Evolutionary conservation across 257 asterid genomes (phyloP), one percentile per base, ranked within the genome.

Genomic region (Penstemon davidsonii): DNA sequence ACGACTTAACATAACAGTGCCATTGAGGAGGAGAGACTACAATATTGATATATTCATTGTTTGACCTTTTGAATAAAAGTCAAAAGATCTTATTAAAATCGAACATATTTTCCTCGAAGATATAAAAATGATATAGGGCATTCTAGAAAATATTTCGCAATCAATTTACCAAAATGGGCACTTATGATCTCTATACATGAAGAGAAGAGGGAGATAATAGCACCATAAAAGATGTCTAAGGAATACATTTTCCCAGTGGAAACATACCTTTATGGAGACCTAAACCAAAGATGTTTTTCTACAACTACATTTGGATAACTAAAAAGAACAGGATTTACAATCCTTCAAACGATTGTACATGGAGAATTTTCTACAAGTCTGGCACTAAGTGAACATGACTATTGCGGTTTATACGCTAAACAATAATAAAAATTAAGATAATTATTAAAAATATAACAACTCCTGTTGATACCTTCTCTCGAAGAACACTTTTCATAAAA

Each of bases 401-500:
- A 25, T 25, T 25, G 33, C 33, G 33, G 33, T 25, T 25, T 25
- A 25, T 25, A 25, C 1, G 33, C 33, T 25, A 25, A 25, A 25
- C 2, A 1, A 25, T 25, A 25, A 25, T 25, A 25, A 25, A 25
- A 25, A 25, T 25, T 25, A 59, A 45, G 66, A 60, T 46, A 58
- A 9, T 42, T 18, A 60, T 13, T 33, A 60, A 41, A 41, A 13
- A 12, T 8, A 6, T 40, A 50, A 12, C 36, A 57, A 39, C 47
- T 68, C 19, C 61, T 10, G 13, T 56, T 9, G 52, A 52, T 70
- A 88, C 99, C 98, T 93, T 93, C 80, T 84, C 96, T 9, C 84
- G 84, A 33, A 93, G 86, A 79, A 90, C 96, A 56, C 73, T 83
- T 84, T 82, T 87, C 82, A 87, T 64, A 62, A 93, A 93, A 65